Conservation (phyloP, 176 grass and related monocot species). For the Oryza rufipogon region DNA sequence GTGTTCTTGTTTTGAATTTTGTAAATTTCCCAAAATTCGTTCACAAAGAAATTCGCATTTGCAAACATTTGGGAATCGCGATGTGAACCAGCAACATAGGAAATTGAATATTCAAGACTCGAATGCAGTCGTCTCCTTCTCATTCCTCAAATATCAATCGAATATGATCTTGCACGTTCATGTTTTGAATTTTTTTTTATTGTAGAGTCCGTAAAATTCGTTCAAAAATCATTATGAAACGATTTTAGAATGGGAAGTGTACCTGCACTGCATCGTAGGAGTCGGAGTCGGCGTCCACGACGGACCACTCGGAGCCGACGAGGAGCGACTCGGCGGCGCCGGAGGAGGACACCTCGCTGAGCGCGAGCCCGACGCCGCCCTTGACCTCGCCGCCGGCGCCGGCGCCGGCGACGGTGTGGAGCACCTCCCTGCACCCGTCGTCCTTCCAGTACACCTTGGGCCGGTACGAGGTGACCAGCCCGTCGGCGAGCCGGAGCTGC, state of each 20-base stretch:
- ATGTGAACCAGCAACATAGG: too few species aligned
- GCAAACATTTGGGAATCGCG: too few species aligned
- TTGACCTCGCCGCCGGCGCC: slow-evolving; percentile 20
- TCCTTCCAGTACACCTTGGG: slow-evolving; percentile 96
- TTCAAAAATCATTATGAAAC: neutral
- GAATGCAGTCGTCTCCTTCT: too few species aligned
- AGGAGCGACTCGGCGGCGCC: slow-evolving; percentile 39
- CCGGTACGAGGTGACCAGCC: slow-evolving; percentile 84
- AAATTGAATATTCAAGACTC: too few species aligned
- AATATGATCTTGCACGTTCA: neutral
- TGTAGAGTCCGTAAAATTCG: neutral
- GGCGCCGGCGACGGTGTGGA: slow-evolving; percentile 54
- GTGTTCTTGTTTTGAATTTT: too few species aligned
- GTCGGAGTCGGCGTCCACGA: slow-evolving; percentile 81
- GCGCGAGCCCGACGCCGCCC: slow-evolving; percentile 82
- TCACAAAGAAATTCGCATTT: too few species aligned
- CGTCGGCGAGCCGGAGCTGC: slow-evolving; percentile 67
- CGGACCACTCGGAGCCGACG: slow-evolving; percentile 57
- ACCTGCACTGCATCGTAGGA: slow-evolving; percentile 93
- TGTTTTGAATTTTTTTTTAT: neutral
- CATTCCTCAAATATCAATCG: too few species aligned
- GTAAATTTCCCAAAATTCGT: too few species aligned
- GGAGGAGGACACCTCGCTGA: slow-evolving; percentile 56
- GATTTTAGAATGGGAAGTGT: neutral
- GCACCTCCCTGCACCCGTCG: slow-evolving; percentile 78